Base-by-base conservation (phyloP, 208 protist species). In the Naegleria gruberi region DNA sequence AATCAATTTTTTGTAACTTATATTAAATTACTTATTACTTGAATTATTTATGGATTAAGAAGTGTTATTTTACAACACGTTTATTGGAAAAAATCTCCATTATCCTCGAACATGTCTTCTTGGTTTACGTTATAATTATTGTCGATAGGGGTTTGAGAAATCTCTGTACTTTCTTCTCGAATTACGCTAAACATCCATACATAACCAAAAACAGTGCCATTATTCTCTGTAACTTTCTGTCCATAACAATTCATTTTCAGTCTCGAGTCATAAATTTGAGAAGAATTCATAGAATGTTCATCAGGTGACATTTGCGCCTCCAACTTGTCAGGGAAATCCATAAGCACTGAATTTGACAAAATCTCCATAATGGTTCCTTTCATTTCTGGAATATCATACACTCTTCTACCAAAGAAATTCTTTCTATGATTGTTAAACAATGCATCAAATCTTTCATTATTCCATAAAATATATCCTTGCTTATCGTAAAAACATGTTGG, bases 161-260 rank as follows among this genome's bases (percentile, higher is more conserved):
- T 65, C 12, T 10, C 51, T 30, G 51, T 19, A 23, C 19, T 1
- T 65, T 65, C 51, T 65, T 94, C 88, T 92, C 90, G 42, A 10
- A 44, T n/a, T 37, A 55, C 43, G 23, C 87, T 73, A 37, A 90
- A 84, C n/a, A 51, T 85, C 44, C 45, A 84, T 15, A 86, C 51
- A 37, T 87, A 87, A 74, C 83, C 83, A 30, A 77, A 77, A 2
- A 77, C 30, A 12, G 65, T 37, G 0, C 65, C 65, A 77, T 77
- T 77, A 8, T 8, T 37, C 34, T 77, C 65, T 77, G 65, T 77
- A 5, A 77, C 65, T 77, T 77, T 77, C n/a, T 77, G 65, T 77
- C 65, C 65, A n/a, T 77, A 77, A 37, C 65, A 77, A 77, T 77
- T 30, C 30, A 77, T 37, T 26, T 77, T 77, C 6, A 65, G 51